Conservation (phyloP, 2,329 filamentous ascomycete genomes). For the Penicillium sp. region DNA sequence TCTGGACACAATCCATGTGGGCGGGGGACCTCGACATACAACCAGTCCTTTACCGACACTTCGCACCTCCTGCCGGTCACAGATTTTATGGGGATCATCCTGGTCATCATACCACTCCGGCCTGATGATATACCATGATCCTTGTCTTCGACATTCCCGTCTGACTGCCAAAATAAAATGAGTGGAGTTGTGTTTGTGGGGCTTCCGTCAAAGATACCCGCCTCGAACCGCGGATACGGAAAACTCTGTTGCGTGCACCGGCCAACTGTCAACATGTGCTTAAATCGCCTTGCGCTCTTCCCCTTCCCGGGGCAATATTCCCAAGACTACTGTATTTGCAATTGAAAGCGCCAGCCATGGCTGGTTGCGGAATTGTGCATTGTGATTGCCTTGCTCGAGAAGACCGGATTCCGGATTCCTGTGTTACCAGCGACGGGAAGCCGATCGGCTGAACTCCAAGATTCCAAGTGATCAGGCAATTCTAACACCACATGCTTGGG, state of each 20-base stretch:
- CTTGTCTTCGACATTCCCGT: not conserved
- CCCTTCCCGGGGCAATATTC: not conserved
- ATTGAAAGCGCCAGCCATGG: not conserved
- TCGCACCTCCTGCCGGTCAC: not conserved
- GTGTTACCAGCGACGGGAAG: constrained; percentile 10
- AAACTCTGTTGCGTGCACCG: not conserved
- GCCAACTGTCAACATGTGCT: not conserved
- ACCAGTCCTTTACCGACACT: not conserved
- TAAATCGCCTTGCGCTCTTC: too few relatives aligned
- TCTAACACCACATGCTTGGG: not conserved
- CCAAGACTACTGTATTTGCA: not conserved
- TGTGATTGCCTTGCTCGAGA: not conserved
- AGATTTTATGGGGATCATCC: not conserved
- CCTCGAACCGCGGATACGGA: constrained; percentile 3
- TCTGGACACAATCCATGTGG: not conserved
- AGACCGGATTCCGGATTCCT: not conserved
- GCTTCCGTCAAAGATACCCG: constrained; percentile 14
- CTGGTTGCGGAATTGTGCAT: not conserved
- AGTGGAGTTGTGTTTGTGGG: constrained; percentile 14
- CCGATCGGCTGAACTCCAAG: not conserved
- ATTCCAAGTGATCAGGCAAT: not conserved
- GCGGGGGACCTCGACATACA: not conserved
- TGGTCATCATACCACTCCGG: not conserved
- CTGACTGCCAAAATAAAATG: constrained; percentile 3
- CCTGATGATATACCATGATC: not conserved